phyloP scores from a whole-genome alignment of 805 yeast genomes.

The Osmozyma mogii region DNA sequence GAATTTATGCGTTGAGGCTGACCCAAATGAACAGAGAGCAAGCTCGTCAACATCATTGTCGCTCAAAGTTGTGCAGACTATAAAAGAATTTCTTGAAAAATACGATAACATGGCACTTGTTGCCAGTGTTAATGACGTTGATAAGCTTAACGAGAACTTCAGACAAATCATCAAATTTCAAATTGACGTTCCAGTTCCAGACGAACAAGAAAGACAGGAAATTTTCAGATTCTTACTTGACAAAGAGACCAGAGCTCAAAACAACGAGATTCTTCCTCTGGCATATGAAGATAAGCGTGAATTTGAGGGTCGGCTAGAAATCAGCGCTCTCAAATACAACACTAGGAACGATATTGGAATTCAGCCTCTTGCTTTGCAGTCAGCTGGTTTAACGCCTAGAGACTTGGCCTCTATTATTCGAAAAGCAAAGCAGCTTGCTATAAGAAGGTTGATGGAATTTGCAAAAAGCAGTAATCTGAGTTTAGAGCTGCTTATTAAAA shows the following conservation, averaged over 20 bases:
- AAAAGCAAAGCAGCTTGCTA: conserved; percentile 52
- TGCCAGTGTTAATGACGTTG: conserved; percentile 66
- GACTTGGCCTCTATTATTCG: conserved; percentile 69
- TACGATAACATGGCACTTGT: conserved; percentile 41
- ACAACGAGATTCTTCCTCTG: conserved; percentile 10
- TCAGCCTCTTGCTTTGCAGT: conserved; percentile 62
- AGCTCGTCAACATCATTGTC: conserved; percentile 35
- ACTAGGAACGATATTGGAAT: conserved; percentile 39
- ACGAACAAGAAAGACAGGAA: conserved; percentile 60
- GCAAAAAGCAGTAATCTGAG: conserved; percentile 15
- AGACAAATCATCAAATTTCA: conserved; percentile 72
- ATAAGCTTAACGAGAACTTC: conserved; percentile 55
- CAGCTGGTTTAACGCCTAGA: conserved; percentile 87
- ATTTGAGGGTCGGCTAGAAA: conserved; percentile 11
- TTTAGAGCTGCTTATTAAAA: conserved; percentile 24
- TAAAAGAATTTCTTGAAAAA: conserved; percentile 45
- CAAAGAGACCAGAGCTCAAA: conserved; percentile 11
- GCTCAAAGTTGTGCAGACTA: conserved; percentile 47
- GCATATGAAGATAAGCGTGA: conserved; percentile 14
- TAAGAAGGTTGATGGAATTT: conserved; percentile 37
- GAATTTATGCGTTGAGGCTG: conserved; percentile 56
- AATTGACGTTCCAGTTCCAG: conserved; percentile 67
- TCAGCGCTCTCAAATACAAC: conserved; percentile 13
- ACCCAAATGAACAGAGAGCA: conserved; percentile 45
- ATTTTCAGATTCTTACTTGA: conserved; percentile 49